Percentiles rank a stretch among this genome's conserved stretches.
Evolutionary conservation across 1,139 yeast species (phyloP).

Genomic region (Yamadazyma diospyri): DNA sequence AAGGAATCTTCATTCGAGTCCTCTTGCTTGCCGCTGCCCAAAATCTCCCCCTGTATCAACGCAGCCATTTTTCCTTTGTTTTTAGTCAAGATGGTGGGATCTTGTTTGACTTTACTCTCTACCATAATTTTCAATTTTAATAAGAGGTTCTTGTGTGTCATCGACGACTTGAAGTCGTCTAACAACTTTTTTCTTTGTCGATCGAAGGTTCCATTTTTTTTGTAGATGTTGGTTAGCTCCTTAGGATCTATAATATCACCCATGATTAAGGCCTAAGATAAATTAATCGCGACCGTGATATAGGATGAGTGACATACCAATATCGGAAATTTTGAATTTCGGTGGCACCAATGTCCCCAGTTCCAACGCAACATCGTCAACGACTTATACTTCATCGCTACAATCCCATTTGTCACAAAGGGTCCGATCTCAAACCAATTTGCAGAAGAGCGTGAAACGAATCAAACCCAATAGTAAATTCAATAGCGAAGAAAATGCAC

Average conservation of each 20-base stretch:
- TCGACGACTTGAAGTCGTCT: constrained; percentile 42
- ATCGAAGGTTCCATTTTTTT: constrained; percentile 52
- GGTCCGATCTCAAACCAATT: constrained; percentile 8
- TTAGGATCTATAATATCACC: constrained; percentile 27
- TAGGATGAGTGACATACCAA: constrained; percentile 10
- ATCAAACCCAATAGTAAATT: constrained; percentile 11
- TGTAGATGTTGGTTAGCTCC: constrained; percentile 40
- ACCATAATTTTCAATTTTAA: constrained; percentile 42
- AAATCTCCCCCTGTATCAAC: constrained; percentile 48
- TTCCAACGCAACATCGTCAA: background rate
- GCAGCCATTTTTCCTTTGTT: constrained; percentile 54
- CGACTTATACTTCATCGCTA: too few species aligned
- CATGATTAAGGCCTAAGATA: background rate
- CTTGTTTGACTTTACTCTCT: constrained; percentile 44
- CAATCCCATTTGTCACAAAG: constrained; percentile 15
- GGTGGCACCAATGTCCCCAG: constrained; percentile 11
- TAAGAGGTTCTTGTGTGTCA: constrained; percentile 40
- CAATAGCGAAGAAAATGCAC: constrained; percentile 9
- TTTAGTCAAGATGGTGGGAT: constrained; percentile 46
- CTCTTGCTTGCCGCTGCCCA: constrained; percentile 10
- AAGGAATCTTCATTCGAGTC: constrained; percentile 18
- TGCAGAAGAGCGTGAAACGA: constrained; percentile 10
- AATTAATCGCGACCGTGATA: background rate
- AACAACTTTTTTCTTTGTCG: constrained; percentile 40
- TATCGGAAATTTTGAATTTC: constrained; percentile 14